Percentiles rank a stretch among this genome's conserved stretches.
Conservation (phyloP, 2,329 filamentous ascomycete species). For the Aureobasidium subglaciale region DNA sequence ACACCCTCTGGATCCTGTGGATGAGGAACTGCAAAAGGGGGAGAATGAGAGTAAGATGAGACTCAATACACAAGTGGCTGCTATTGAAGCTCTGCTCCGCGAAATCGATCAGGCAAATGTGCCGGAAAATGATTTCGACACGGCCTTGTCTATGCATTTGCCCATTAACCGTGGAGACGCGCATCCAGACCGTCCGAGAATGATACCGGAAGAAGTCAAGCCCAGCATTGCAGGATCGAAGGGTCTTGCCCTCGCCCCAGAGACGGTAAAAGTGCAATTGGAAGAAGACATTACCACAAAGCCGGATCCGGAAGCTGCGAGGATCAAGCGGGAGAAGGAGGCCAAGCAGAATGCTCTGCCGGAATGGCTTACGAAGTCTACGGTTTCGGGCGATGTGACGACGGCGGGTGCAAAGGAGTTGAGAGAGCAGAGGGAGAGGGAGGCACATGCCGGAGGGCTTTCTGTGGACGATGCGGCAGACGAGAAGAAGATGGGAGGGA, state of each 20-base stretch:
- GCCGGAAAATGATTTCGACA: conserved; percentile 65
- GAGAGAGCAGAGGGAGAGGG: conserved; percentile 33
- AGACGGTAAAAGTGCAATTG: conserved; percentile 28
- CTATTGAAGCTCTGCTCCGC: conserved; percentile 68
- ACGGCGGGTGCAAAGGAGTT: conserved; percentile 30
- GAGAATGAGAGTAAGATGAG: conserved; percentile 59
- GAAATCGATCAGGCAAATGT: conserved; percentile 69
- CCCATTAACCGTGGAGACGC: conserved; percentile 61
- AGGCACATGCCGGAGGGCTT: conserved; percentile 23
- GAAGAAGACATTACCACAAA: conserved; percentile 28
- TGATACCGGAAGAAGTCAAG: conserved; percentile 27
- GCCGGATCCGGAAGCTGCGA: conserved; percentile 20
- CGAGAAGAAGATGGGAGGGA: conserved; percentile 43
- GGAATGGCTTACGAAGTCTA: conserved; percentile 30
- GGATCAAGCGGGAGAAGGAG: conserved; percentile 20
- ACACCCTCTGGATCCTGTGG: conserved; percentile 51
- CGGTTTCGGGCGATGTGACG: conserved; percentile 40
- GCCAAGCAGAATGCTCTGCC: conserved; percentile 30
- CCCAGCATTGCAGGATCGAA: conserved; percentile 27
- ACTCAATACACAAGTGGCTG: conserved; percentile 72
- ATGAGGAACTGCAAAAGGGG: conserved; percentile 53
- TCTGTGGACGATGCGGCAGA: conserved; percentile 41
- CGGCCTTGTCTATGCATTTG: conserved; percentile 55
- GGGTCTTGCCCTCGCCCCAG: conserved; percentile 28
- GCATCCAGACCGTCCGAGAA: conserved; percentile 45